Conservation (phyloP, 2,329 filamentous ascomycete genomes). For the Penicillium sp. region DNA sequence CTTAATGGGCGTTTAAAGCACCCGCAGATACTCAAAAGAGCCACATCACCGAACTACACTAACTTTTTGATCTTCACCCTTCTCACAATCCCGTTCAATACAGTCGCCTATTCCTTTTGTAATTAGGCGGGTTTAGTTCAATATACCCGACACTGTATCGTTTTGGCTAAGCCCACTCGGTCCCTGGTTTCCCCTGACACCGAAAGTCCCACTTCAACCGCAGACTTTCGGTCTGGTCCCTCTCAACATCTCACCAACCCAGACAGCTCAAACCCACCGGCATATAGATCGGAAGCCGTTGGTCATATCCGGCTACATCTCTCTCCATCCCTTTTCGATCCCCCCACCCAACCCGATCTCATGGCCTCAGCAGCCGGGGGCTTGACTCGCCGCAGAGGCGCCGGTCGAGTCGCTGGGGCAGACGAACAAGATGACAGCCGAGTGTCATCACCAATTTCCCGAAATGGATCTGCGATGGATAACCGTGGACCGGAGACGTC, state of each 20-base stretch:
- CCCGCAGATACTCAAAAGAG: conserved; percentile 1
- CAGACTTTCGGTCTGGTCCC: conserved; percentile 18
- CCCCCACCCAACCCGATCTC: conserved; percentile 17
- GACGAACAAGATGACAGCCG: conserved; percentile 57
- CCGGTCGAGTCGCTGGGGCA: conserved; percentile 48
- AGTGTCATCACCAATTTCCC: conserved; percentile 56
- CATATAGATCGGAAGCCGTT: conserved; percentile 15
- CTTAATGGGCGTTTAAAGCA: conserved; percentile 1
- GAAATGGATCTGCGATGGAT: conserved; percentile 51
- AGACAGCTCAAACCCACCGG: conserved; percentile 18
- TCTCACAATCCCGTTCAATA: not conserved
- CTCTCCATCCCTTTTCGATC: conserved; percentile 8
- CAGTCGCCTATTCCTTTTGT: not conserved
- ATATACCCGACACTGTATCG: not conserved
- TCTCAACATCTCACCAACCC: conserved; percentile 17
- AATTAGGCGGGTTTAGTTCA: not conserved
- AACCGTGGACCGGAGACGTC: conserved; percentile 61
- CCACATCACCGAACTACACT: conserved; percentile 2
- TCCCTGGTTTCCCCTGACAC: conserved; percentile 23
- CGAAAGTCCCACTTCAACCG: conserved; percentile 22
- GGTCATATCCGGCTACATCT: conserved; percentile 4
- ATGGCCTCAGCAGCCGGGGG: conserved; percentile 60
- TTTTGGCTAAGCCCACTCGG: conserved; percentile 14
- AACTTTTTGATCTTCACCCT: not conserved
- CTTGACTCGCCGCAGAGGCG: conserved; percentile 61